Conservation (phyloP, 2,329 filamentous ascomycete genomes). For the Diaporthe sp. region DNA sequence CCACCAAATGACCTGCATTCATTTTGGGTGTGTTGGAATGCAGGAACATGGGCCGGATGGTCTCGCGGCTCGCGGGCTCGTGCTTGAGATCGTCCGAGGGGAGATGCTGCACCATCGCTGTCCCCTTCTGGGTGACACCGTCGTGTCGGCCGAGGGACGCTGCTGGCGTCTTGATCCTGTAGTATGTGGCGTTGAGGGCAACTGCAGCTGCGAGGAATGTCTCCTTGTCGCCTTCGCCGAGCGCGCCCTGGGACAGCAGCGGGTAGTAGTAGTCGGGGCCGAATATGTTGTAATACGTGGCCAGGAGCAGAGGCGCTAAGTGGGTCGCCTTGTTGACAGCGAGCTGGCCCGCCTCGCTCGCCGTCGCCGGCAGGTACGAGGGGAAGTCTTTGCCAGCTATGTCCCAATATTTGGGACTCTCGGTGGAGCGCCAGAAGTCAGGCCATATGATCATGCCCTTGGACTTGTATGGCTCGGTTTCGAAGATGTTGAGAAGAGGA, state of each 20-base stretch:
- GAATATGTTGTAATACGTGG: conserved; percentile 66
- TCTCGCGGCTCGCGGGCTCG: neutral
- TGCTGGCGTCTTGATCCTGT: conserved; percentile 49
- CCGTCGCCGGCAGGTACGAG: conserved; percentile 37
- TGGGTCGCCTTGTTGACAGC: conserved; percentile 60
- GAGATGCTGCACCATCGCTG: conserved; percentile 45
- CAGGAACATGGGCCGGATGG: conserved; percentile 45
- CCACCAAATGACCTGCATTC: conserved; percentile 43
- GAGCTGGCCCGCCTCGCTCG: conserved; percentile 57
- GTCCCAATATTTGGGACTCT: conserved; percentile 55
- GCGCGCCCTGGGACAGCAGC: conserved; percentile 54
- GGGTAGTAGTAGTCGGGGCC: conserved; percentile 62
- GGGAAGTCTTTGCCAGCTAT: conserved; percentile 50
- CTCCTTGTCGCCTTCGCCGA: conserved; percentile 59
- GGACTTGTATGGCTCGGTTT: conserved; percentile 60
- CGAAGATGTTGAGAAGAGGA: conserved; percentile 53
- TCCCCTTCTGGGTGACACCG: conserved; percentile 40
- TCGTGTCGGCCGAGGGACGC: conserved; percentile 45
- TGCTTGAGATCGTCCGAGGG: conserved; percentile 43
- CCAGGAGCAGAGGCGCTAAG: conserved; percentile 56
- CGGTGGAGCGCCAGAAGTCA: conserved; percentile 60
- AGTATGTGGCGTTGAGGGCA: conserved; percentile 51
- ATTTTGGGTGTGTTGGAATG: conserved; percentile 51
- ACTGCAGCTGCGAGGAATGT: conserved; percentile 57
- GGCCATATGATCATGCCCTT: conserved; percentile 67